Evolutionary conservation across 371 early-diverging fungal species (phyloP).

Genomic region (Mucor sp.): DNA sequence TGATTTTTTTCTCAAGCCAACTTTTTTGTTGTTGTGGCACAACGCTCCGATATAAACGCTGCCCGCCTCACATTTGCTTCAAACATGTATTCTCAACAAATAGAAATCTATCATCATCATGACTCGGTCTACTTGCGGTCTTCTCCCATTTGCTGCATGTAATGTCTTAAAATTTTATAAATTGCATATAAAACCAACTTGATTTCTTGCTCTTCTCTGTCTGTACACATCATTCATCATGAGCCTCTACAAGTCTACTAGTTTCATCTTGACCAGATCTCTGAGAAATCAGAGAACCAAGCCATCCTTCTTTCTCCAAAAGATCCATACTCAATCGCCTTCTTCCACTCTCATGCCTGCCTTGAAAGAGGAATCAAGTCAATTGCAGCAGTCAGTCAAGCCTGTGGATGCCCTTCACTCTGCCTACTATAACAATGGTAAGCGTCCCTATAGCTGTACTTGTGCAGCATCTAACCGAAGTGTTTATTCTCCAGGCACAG

Average conservation of each 20-base stretch:
- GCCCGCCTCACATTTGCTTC: background rate
- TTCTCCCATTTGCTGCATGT: conserved; percentile 9
- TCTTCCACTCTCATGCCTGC: conserved; percentile 7
- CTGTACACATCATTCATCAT: background rate
- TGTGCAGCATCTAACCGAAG: background rate
- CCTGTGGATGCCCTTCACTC: conserved; percentile 4
- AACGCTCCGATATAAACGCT: background rate
- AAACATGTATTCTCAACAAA: background rate
- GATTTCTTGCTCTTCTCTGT: background rate
- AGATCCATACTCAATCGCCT: conserved; percentile 11
- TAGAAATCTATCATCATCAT: conserved; percentile 6
- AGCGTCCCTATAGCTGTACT: no score
- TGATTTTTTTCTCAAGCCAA: background rate
- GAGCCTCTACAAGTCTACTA: background rate
- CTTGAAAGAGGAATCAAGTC: conserved; percentile 6
- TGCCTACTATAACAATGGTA: conserved; percentile 22
- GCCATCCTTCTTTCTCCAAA: background rate
- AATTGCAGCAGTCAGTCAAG: background rate
- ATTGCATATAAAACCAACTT: background rate
- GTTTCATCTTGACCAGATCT: background rate
- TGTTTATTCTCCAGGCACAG: conserved; percentile 42
- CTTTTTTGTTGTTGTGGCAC: background rate
- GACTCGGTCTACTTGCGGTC: conserved; percentile 11
- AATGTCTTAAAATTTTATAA: conserved; percentile 3
- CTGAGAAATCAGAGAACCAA: background rate